Percentiles rank a stretch among this genome's conserved stretches.
phyloP scores from a whole-genome alignment of 2,329 filamentous ascomycete species.

The Neophaeococcomyces mojaviensis region DNA sequence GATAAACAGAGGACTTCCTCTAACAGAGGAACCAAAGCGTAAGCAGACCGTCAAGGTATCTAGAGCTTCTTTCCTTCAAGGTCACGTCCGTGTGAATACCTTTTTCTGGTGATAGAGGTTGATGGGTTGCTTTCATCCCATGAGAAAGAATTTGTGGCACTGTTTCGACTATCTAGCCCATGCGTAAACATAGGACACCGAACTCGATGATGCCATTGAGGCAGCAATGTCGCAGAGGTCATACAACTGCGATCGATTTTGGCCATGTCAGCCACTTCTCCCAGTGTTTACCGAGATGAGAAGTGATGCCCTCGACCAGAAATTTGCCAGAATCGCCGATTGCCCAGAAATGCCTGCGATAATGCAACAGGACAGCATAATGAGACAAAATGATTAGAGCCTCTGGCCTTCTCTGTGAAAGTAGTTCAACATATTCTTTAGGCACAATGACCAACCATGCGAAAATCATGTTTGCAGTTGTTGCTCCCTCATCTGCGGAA shows the following conservation, averaged over 20 bases:
- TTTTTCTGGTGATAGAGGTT: no score
- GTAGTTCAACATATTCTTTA: constrained; percentile 27
- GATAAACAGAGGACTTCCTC: no score
- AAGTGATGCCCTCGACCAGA: constrained; percentile 22
- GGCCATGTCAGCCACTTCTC: constrained; percentile 26
- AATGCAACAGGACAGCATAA: constrained; percentile 35
- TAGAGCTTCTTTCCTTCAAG: no score
- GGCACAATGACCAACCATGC: constrained; percentile 13
- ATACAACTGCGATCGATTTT: not conserved
- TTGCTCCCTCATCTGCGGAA: not conserved
- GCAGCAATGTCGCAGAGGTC: no score
- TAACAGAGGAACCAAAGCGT: no score
- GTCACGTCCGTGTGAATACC: no score
- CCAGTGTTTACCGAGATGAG: constrained; percentile 25
- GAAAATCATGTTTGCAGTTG: constrained; percentile 9
- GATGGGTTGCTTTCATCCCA: no score
- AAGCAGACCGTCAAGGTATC: no score
- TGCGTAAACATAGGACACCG: no score
- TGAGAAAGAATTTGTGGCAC: no score
- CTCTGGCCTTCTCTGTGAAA: constrained; percentile 32
- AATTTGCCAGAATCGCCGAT: constrained; percentile 27
- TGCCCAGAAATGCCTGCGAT: constrained; percentile 29
- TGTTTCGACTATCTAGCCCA: no score
- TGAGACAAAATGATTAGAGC: constrained; percentile 38
- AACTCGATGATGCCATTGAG: no score